These are phyloP conservation scores for Leccinum obscurum DNA, from an alignment of 768 basidiomycete species.

Conservation along the genomic window DNA sequence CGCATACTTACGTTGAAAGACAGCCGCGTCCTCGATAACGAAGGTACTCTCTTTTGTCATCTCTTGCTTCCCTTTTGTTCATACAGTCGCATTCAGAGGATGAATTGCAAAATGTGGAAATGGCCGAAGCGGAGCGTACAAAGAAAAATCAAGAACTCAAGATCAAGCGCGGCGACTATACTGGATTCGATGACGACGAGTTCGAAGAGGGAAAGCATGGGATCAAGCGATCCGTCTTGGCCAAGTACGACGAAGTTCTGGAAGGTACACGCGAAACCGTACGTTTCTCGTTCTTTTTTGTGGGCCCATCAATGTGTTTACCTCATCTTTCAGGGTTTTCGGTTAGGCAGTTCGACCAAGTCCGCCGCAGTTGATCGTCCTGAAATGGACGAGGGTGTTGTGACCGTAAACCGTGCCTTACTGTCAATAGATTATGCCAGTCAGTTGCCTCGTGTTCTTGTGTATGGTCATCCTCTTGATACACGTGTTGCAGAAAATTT, in stretches of 20 bases:
- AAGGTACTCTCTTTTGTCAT: constrained; percentile 53
- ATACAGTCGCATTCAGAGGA: constrained; percentile 64
- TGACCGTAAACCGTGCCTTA: constrained; percentile 75
- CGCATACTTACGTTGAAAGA: constrained; percentile 98
- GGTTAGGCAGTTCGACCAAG: constrained; percentile 67
- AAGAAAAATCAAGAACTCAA: constrained; percentile 83
- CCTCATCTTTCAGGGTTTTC: constrained; percentile 65
- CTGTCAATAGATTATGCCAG: constrained; percentile 89
- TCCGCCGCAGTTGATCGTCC: constrained; percentile 38
- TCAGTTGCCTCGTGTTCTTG: constrained; percentile 40
- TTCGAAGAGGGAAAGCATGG: constrained; percentile 74
- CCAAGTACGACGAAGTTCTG: constrained; percentile 91
- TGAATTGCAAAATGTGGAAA: constrained; percentile 93
- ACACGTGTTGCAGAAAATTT: constrained; percentile 64
- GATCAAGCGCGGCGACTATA: constrained; percentile 88
- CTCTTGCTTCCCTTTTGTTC: background rate
- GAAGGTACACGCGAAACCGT: constrained; percentile 74
- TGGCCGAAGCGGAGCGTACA: constrained; percentile 84
- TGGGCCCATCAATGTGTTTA: background rate
- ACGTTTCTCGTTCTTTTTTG: constrained; percentile 22
- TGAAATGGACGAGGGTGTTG: constrained; percentile 48
- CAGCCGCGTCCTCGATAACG: constrained; percentile 40
- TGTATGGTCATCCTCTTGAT: constrained; percentile 16
- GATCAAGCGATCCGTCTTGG: constrained; percentile 76
- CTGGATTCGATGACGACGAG: constrained; percentile 97